phyloP scores from a whole-genome alignment of 2,329 filamentous ascomycete genomes.

The Chaetoscypha palmicola region DNA sequence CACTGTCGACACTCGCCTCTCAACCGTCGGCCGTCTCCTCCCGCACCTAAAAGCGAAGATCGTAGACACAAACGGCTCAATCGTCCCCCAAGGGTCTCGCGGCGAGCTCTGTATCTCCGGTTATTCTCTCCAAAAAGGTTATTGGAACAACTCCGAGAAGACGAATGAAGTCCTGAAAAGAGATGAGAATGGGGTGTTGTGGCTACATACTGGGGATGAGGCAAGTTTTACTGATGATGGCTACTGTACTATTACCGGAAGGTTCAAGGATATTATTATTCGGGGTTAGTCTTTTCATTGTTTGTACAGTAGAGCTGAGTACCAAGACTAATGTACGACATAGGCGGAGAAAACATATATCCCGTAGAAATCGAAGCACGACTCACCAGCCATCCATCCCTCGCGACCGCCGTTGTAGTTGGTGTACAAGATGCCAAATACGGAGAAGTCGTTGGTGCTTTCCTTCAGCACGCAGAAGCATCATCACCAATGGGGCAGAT shows the following conservation, averaged over 20 bases:
- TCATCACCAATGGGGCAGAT: background rate
- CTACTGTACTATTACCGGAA: slow-evolving; percentile 50
- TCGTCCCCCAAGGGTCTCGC: slow-evolving; percentile 45
- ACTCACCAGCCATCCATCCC: slow-evolving; percentile 46
- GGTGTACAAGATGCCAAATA: slow-evolving; percentile 57
- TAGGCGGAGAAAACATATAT: slow-evolving; percentile 49
- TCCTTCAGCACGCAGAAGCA: slow-evolving; percentile 34
- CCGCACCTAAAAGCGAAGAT: slow-evolving; percentile 45
- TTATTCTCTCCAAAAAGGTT: slow-evolving; percentile 52
- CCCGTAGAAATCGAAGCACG: slow-evolving; percentile 52
- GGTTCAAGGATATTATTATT: slow-evolving; percentile 67
- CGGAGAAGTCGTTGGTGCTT: slow-evolving; percentile 59
- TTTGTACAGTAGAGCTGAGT: background rate
- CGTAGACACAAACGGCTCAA: slow-evolving; percentile 47
- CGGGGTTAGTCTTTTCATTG: slow-evolving; percentile 37
- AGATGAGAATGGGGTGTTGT: slow-evolving; percentile 31
- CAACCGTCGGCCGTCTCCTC: slow-evolving; percentile 31
- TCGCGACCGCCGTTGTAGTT: slow-evolving; percentile 54
- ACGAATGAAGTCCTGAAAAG: slow-evolving; percentile 26
- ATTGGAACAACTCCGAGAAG: slow-evolving; percentile 48
- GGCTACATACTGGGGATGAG: slow-evolving; percentile 50
- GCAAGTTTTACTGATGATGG: slow-evolving; percentile 41
- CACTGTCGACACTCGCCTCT: slow-evolving; percentile 5
- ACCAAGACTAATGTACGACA: slow-evolving; percentile 1
- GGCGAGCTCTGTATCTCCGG: slow-evolving; percentile 61